These are phyloP conservation scores for Tolypocladium sp. DNA, from an alignment of 2,329 filamentous ascomycete species.

Conservation along the genomic window DNA sequence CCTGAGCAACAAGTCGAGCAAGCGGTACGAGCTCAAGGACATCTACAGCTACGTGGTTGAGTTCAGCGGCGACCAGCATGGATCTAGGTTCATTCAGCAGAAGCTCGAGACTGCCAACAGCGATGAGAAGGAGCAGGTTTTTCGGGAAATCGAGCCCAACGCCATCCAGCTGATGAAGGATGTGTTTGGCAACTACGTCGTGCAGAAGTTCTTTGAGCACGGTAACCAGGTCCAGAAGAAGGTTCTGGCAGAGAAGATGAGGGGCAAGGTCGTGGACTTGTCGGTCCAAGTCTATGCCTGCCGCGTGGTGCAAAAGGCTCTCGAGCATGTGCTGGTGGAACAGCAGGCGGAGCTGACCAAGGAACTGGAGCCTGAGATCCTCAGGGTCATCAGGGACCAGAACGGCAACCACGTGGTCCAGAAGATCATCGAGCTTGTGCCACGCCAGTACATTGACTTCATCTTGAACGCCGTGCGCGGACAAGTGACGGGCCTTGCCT, in stretches of 20 bases:
- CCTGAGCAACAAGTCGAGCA: conserved; percentile 60
- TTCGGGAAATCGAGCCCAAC: conserved; percentile 78
- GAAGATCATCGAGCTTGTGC: conserved; percentile 77
- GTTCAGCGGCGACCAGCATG: conserved; percentile 92
- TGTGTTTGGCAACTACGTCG: conserved; percentile 96
- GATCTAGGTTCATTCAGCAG: conserved; percentile 89
- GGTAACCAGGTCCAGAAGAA: conserved; percentile 92
- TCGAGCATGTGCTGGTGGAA: conserved; percentile 85
- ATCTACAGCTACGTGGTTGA: conserved; percentile 84
- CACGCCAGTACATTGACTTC: conserved; percentile 70
- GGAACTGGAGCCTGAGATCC: conserved; percentile 69
- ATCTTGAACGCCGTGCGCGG: conserved; percentile 74
- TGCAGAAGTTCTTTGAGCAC: conserved; percentile 96
- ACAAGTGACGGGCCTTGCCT: conserved; percentile 64
- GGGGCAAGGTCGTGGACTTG: conserved; percentile 68
- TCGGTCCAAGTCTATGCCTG: conserved; percentile 90
- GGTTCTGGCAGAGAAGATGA: conserved; percentile 77
- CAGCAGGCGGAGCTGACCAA: conserved; percentile 78
- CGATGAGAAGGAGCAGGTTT: conserved; percentile 88
- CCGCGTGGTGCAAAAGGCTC: conserved; percentile 89
- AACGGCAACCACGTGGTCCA: conserved; percentile 97
- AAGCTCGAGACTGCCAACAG: conserved; percentile 90
- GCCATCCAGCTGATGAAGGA: conserved; percentile 87
- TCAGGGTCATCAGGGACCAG: conserved; percentile 72
- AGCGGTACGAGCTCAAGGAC: conserved; percentile 75